Conservation (phyloP, 2,329 filamentous ascomycete species). For the Pyrenophora teres region DNA sequence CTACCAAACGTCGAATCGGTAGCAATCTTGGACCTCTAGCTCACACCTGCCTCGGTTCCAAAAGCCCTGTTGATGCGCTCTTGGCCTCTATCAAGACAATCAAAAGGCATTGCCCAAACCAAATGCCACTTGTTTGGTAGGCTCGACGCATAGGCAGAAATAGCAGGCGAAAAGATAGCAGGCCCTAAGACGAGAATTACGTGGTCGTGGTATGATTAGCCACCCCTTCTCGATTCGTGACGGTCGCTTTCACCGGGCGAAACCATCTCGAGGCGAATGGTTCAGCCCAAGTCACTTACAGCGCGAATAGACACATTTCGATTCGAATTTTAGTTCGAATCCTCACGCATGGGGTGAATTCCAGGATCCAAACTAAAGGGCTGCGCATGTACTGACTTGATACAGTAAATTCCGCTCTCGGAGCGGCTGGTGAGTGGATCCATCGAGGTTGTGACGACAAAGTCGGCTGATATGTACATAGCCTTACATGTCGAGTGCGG, state of each 20-base stretch:
- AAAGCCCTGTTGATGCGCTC: not conserved
- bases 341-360: conserved; percentile 12
- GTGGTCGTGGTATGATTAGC: conserved; percentile 4
- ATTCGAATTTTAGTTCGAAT: conserved; percentile 6
- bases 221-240: not conserved
- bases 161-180: not conserved
- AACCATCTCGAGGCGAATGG: not conserved
- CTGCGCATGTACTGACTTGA: conserved; percentile 5
- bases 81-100: not conserved
- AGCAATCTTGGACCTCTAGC: conserved; percentile 1
- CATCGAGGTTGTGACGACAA: not conserved
- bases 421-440: conserved; percentile 37
- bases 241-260: not conserved
- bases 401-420: conserved; percentile 41
- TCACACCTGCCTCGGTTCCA: conserved; percentile 3
- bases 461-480: conserved; percentile 13
- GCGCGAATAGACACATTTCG: conserved; percentile 3
- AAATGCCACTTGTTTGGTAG: conserved; percentile 4
- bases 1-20: not conserved
- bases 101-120: not conserved
- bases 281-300: conserved; percentile 2
- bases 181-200: conserved; percentile 3
- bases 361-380: not conserved
- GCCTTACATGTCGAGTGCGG: conserved; percentile 38
- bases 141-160: not conserved